Evolutionary conservation across 2,329 filamentous ascomycete genomes (phyloP), one percentile per base, ranked within the genome.

Genomic region (Alternaria gansuensis): DNA sequence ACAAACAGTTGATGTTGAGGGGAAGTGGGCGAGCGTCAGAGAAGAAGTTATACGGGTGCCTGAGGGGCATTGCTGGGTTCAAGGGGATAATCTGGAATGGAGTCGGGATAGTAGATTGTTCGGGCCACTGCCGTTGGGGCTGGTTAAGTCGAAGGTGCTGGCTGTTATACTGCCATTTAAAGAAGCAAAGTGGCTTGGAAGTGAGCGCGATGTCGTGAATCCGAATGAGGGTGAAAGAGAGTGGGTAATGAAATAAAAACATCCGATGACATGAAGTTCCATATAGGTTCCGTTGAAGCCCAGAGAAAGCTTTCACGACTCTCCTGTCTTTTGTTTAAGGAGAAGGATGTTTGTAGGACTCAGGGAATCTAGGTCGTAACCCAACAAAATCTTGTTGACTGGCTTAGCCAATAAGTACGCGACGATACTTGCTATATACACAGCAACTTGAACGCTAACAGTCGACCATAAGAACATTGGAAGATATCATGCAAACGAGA

Each of bases 51-150:
- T 92, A 17, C 87, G 90, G 82, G 90, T 99, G 14, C 95, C 95
- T 0, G 83, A 90, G 72, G 95, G 95, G 1, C 95, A 99, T 81
- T 96, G 93, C 71, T 98, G 92, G 87, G 82, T 97, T 6, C 86
- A 88, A 3, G 95, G 95, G 3, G 95, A 99, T 77, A 98, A 98
- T 77, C 74, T 97, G 61, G 83, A 87, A 3, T 90, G 86, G 70
- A 97, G 93, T 24, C 83, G 92, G 64, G 95, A 99, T 80, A 97
- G 93, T 41, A 87, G 95, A 62, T 82, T 88, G 39, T 97, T 90
- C 79, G 95, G 95, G 0, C 92, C 95, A 0, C 76, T 99, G 28
- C 95, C 95, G 0, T 80, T 99, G 72, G 94, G 87, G 2, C 80
- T 99, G 63, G 86, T 99, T 43, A 88, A 85, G 69, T 93, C 93